Evolutionary conservation across 208 protist species (phyloP), one percentile per base, ranked within the genome.

Genomic region (Trypanosoma lewisi): DNA sequence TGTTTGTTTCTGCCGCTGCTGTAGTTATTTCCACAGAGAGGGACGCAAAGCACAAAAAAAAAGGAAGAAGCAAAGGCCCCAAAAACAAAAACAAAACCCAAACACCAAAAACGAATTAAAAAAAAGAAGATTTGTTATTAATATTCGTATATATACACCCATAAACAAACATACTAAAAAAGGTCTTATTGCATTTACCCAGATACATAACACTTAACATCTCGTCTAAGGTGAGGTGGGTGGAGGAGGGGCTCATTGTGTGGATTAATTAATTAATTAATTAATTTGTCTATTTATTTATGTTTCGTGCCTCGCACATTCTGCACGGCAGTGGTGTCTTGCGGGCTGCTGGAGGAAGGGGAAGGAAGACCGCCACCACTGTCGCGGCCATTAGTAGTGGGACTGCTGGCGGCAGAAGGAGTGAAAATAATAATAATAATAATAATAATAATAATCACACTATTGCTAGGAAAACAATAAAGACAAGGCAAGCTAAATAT

Each of bases 271-370:
- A 14, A 4, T 39, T 11, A 14, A 9, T 17, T 19, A 25, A 2
- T 23, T 3, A 47, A 21, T 14, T 0, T 21, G 42, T 19, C 8
- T 47, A 21, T 25, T 19, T 47, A 19, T 19, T 21, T 7, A 69
- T 69, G 63, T 51, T 69, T 39, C 63, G 63, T 27, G n/a, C 23
- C 19, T 62, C 63, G 37, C 34, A 44, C 23, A 55, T 47, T 30
- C 12, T 48, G 21, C 41, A 30, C 21, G 63, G 37, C 21, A 34
- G 63, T 12, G 63, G 63, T 19, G 11, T 69, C 12, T 23, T 61
- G 53, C 63, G 63, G 19, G 34, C 30, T 17, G 21, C 34, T 33
- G 57, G 44, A 23, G 41, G 28, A 28, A 17, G 12, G 11, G 33
- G 25, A 21, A 63, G 53, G 44, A 19, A 4, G 19, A 3, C 30